Evolutionary conservation across 371 early-diverging fungal genomes (phyloP).

Genomic region (Mortierella sp.): DNA sequence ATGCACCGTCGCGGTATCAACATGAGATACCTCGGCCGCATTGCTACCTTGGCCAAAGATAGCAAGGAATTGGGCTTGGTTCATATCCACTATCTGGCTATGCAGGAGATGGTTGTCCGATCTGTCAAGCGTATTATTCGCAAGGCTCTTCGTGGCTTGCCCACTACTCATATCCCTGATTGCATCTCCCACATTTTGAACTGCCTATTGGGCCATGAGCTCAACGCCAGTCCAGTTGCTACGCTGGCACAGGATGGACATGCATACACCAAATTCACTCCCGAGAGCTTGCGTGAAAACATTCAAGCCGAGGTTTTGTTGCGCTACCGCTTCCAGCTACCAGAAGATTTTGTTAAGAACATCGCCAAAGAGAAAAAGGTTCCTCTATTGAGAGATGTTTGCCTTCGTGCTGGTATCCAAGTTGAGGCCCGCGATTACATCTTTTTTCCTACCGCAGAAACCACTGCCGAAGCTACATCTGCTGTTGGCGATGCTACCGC

Average conservation of each 20-base stretch:
- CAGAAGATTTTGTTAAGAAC: slow-evolving; percentile 63
- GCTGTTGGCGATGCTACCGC: slow-evolving; percentile 45
- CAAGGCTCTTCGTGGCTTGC: slow-evolving; percentile 67
- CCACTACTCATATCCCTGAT: slow-evolving; percentile 68
- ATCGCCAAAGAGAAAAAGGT: slow-evolving; percentile 65
- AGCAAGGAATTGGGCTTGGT: slow-evolving; percentile 69
- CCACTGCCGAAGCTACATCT: slow-evolving; percentile 59
- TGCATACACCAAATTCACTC: slow-evolving; percentile 69
- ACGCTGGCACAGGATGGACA: slow-evolving; percentile 57
- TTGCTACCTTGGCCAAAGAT: slow-evolving; percentile 72
- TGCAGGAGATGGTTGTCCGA: slow-evolving; percentile 91
- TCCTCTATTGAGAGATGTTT: slow-evolving; percentile 86
- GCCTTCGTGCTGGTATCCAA: slow-evolving; percentile 89
- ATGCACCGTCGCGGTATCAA: slow-evolving; percentile 97
- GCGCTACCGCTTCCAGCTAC: slow-evolving; percentile 82
- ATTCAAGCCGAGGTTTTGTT: slow-evolving; percentile 72
- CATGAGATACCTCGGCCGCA: slow-evolving; percentile 93
- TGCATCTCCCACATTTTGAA: slow-evolving; percentile 87
- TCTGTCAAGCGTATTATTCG: slow-evolving; percentile 88
- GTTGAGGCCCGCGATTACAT: slow-evolving; percentile 81
- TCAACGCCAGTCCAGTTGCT: slow-evolving; percentile 67
- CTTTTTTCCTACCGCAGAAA: slow-evolving; percentile 64
- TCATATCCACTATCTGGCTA: slow-evolving; percentile 65
- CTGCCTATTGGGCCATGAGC: slow-evolving; percentile 77
- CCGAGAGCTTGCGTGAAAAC: slow-evolving; percentile 64